Conservation (phyloP, 495 filamentous ascomycete genomes). For the Bombardia bombarda region DNA sequence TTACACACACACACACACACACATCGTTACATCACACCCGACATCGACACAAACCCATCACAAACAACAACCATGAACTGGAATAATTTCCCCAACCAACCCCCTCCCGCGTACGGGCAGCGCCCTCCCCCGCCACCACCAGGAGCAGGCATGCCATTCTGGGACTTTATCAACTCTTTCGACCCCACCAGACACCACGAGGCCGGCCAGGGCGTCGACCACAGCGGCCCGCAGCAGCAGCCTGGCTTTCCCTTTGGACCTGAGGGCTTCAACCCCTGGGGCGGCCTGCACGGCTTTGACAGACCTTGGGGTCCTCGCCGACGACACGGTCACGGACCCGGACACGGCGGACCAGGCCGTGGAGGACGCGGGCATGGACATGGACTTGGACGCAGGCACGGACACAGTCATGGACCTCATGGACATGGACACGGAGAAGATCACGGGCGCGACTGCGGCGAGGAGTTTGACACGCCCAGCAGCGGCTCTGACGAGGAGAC, state of each 20-base stretch:
- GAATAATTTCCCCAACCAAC: neutral
- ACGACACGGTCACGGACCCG: neutral
- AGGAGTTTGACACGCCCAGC: slow-evolving; percentile 6
- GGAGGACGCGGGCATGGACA: neutral
- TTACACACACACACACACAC: neutral
- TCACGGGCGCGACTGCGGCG: slow-evolving; percentile 1
- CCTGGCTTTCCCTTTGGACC: slow-evolving; percentile 19
- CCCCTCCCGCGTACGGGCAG: neutral
- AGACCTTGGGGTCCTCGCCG: slow-evolving; percentile 11
- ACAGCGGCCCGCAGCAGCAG: slow-evolving; percentile 13
- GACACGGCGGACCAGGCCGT: slow-evolving; percentile 1
- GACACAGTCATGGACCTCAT: neutral
- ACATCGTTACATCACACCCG: neutral
- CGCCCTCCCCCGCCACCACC: neutral
- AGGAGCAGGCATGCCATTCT: slow-evolving; percentile 12
- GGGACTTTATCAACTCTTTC: slow-evolving; percentile 22
- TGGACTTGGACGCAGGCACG: neutral
- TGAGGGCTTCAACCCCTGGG: slow-evolving; percentile 15
- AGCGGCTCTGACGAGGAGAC: slow-evolving; percentile 13
- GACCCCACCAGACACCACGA: slow-evolving; percentile 7
- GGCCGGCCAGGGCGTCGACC: slow-evolving; percentile 26
- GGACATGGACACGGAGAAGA: too few species aligned
- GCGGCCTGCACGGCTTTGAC: slow-evolving; percentile 10
- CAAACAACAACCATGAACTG: neutral
- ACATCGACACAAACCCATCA: neutral